These are phyloP conservation scores for Suaeda aralocaspica DNA, from an alignment of 148 eudicot species.

Conservation along the genomic window DNA sequence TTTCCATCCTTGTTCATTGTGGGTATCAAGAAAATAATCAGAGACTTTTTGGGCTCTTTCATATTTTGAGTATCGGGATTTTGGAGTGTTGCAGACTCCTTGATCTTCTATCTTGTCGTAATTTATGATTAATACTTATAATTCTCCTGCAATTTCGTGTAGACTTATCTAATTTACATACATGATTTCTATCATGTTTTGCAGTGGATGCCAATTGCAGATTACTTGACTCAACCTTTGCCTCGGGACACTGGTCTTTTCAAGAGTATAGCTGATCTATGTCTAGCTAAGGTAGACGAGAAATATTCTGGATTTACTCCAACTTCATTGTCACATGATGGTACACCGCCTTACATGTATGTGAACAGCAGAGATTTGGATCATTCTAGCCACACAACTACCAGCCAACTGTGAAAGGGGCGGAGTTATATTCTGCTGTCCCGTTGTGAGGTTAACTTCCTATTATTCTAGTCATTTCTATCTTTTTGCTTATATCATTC, in stretches of 20 bases:
- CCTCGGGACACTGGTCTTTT: conserved; percentile 30
- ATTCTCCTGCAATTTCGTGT: not conserved
- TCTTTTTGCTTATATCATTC: not conserved
- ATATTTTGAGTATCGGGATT: no score
- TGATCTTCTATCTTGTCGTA: no score
- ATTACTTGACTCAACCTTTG: conserved; percentile 54
- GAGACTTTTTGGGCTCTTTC: no score
- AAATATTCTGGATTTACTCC: conserved; percentile 52
- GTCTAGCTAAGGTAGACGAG: conserved; percentile 47
- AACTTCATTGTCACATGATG: conserved; percentile 28
- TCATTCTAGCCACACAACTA: conserved; percentile 10
- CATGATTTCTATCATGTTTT: conserved; percentile 1
- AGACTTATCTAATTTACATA: not conserved
- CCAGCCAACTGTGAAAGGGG: conserved; percentile 20
- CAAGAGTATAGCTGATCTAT: conserved; percentile 42
- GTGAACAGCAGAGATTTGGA: conserved; percentile 42
- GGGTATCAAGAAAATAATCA: no score
- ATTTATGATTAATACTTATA: no score
- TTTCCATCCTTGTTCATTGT: no score
- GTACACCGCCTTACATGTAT: conserved; percentile 36
- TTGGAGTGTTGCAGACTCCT: no score
- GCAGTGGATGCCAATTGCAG: conserved; percentile 70
- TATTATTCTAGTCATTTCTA: conserved; percentile 3
- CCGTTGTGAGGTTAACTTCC: not conserved
- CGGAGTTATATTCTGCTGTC: not conserved